Evolutionary conservation across 257 asterid species (phyloP).

Genomic region (Solanum etuberosum): DNA sequence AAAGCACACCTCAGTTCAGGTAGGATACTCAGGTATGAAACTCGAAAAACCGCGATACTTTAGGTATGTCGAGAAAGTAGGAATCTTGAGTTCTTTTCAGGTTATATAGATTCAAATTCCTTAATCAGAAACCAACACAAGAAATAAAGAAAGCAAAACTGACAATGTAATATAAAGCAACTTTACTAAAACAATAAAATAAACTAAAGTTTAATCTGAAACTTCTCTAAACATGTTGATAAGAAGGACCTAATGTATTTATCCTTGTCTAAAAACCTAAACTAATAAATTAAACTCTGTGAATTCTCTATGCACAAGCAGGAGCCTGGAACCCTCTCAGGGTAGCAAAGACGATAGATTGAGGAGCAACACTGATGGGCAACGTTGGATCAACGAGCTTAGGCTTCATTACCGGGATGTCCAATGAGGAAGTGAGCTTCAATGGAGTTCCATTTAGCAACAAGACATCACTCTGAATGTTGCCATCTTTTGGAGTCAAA

Average conservation of each 20-base stretch:
- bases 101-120: background rate
- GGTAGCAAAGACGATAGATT: slow-evolving; percentile 46
- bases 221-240: background rate
- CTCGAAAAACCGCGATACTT: background rate
- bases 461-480: slow-evolving; percentile 54
- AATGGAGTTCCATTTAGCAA: slow-evolving; percentile 53
- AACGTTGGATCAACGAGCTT: slow-evolving; percentile 20
- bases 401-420: slow-evolving; percentile 53
- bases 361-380: slow-evolving; percentile 38
- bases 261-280: background rate
- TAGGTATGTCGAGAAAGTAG: background rate
- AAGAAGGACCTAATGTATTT: background rate
- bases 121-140: background rate
- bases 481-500: slow-evolving; percentile 56
- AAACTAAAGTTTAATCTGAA: background rate
- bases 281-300: background rate
- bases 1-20: background rate
- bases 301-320: slow-evolving; percentile 41
- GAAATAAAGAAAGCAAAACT: background rate
- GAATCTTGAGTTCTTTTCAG: background rate
- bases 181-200: background rate
- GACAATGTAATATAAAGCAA: background rate
- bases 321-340: slow-evolving; percentile 55
- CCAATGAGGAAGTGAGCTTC: slow-evolving; percentile 42
- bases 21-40: background rate